Evolutionary conservation across 139 green algal genomes (phyloP), one percentile per base, ranked within the genome.

Genomic region (Coccomyxa sp.): DNA sequence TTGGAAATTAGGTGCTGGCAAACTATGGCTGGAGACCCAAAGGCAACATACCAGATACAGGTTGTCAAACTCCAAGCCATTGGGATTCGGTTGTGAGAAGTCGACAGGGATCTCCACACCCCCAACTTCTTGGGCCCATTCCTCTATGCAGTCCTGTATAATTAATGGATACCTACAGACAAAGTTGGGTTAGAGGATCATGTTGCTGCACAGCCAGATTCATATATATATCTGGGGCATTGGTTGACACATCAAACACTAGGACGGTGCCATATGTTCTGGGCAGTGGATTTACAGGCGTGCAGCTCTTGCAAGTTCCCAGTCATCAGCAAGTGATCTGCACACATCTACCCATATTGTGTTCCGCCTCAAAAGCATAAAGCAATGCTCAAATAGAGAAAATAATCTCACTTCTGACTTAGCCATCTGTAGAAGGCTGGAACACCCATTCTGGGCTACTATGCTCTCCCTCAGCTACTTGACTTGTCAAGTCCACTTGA

Each of bases 361-460:
- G 18, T 76, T 82, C 25, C 30, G 16, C 18, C 51, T 14, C 79
- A n/a, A 76, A 80, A 76, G n/a, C 66, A 82, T 82, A n/a, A 38
- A 28, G 59, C 0, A 82, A 10, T 10, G 13, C 66, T 28, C 45
- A 85, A 79, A 38, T 80, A 76, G 58, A 63, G 13, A 63, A 76
- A 68, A 38, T n/a, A 25, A 15, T 21, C 84, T 58, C 75, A 93
- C 91, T 89, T 91, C n/a, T 97, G 90, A 77, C 91, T 96, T 9
- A 99, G 91, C 97, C 97, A 99, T 76, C 96, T 81, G 83, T 98
- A 99, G 82, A 99, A 99, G 15, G 95, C 92, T 60, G 97, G 97
- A 30, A 99, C 97, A 79, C 97, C 97, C 97, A 99, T 99, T 28
- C 63, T 71, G 63, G 18, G 63, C 63, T 71, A 9, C 63, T 71